Base-by-base conservation (phyloP, 768 basidiomycete species). In the Russula brevipes region DNA sequence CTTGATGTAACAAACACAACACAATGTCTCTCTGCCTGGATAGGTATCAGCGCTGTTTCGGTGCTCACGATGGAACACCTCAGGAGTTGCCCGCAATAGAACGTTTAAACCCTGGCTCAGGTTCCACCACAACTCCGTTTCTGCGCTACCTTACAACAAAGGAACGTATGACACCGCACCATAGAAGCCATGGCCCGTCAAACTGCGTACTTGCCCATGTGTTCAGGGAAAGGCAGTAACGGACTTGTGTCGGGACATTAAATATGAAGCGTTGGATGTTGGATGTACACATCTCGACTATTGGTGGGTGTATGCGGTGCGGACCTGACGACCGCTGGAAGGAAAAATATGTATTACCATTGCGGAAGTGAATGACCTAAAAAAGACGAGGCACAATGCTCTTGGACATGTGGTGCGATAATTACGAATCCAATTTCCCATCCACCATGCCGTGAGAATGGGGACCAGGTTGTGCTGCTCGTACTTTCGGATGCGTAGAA, bases 381-480 rank as follows among this genome's bases (percentile, higher is more conserved):
- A 8, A 16, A 30, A 53, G 30, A 58, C 51, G 38, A 36, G 11
- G 14, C 36, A 30, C 11, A 36, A 49, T 24, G 35, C 50, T 12
- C 55, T 39, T 57, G 38, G 56, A 51, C 46, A 46, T 11, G 35
- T 45, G 30, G 55, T 16, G 38, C 39, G 10, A 51, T 55, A 38
- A 42, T 52, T 62, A 62, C 49, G 61, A 63, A 52, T 63, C 57
- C 61, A 63, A 51, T 16, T 63, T 19, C 17, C 17, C 30, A n/a
- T 50, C 39, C 17, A 17, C 2, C 24, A 47, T 38, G 50, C 33
- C 17, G 9, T 10, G 33, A 33, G 12, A 24, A 9, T 30, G 30
- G 8, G 12, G 31, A 39, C 41, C n/a, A 38, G 33, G 35, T 51
- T 62, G 57, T 39, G 14, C 17, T 53, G n/a, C 44, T 57, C 35